These are phyloP conservation scores for Microsporum canis DNA, from an alignment of 2,329 filamentous ascomycete species.

Conservation along the genomic window DNA sequence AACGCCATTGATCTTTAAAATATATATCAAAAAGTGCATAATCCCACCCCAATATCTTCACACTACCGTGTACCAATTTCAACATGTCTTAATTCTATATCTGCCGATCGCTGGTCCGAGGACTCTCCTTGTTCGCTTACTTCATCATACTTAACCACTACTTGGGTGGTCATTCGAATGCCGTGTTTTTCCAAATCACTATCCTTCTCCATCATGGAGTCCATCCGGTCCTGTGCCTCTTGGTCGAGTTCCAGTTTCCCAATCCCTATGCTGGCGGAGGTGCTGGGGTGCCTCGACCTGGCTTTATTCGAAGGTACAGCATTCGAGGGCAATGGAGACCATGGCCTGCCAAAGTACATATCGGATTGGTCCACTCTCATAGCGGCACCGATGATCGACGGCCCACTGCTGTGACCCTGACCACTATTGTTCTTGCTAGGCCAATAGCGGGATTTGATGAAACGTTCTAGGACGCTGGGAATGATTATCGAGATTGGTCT, in stretches of 20 bases:
- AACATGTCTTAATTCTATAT: neutral
- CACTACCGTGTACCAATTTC: neutral
- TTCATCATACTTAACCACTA: neutral
- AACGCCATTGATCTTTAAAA: neutral
- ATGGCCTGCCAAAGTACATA: neutral
- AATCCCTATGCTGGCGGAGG: neutral
- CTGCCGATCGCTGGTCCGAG: neutral
- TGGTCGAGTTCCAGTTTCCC: neutral
- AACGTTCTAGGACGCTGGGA: slow-evolving; percentile 1
- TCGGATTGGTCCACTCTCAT: neutral
- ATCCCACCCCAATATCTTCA: neutral
- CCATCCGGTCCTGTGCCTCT: neutral
- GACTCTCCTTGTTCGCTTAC: neutral
- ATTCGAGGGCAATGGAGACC: neutral
- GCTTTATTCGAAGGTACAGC: neutral
- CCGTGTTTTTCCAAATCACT: neutral
- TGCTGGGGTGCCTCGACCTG: neutral
- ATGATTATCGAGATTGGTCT: slow-evolving; percentile 16
- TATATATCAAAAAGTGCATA: neutral
- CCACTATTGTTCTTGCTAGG: neutral
- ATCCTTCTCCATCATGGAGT: neutral
- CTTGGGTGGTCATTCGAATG: neutral
- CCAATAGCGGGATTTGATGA: neutral
- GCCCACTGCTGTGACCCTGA: neutral
- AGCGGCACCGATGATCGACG: neutral